Evolutionary conservation across 2,329 filamentous ascomycete genomes (phyloP).

Genomic region (Biscogniauxia mediterranea): DNA sequence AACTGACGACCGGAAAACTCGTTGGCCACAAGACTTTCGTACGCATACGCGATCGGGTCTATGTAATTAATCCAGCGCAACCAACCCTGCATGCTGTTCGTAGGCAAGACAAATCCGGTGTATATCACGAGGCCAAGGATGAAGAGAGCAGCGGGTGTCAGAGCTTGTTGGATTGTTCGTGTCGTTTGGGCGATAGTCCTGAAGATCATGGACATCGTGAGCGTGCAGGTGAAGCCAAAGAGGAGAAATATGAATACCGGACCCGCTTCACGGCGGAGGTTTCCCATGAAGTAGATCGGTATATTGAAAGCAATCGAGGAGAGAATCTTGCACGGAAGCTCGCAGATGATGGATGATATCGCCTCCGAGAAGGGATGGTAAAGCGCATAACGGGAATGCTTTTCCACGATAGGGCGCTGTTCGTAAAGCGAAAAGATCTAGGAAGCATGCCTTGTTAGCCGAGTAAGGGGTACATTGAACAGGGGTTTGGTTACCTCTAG

Average conservation of each 20-base stretch:
- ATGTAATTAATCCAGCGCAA: conserved; percentile 78
- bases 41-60: conserved; percentile 74
- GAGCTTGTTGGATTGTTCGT: conserved; percentile 62
- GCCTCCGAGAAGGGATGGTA: conserved; percentile 88
- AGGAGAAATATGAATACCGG: conserved; percentile 82
- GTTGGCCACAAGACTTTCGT: conserved; percentile 77
- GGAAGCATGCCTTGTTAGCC: background rate
- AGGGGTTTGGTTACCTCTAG: conserved; percentile 54
- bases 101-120: conserved; percentile 65
- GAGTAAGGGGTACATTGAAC: background rate
- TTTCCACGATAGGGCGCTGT: conserved; percentile 87
- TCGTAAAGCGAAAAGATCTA: conserved; percentile 80
- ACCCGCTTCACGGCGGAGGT: conserved; percentile 67
- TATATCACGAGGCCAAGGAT: conserved; percentile 64
- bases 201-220: conserved; percentile 84
- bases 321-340: conserved; percentile 76
- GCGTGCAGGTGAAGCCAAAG: conserved; percentile 50
- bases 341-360: conserved; percentile 76
- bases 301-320: conserved; percentile 75
- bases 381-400: conserved; percentile 79
- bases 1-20: conserved; percentile 70
- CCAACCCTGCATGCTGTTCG: conserved; percentile 71
- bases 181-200: conserved; percentile 72
- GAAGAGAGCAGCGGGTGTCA: conserved; percentile 55
- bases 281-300: conserved; percentile 81